Percentiles rank a stretch among this genome's conserved stretches.
phyloP scores from a whole-genome alignment of 78 protist species.

The Polysphondylium violaceum region DNA sequence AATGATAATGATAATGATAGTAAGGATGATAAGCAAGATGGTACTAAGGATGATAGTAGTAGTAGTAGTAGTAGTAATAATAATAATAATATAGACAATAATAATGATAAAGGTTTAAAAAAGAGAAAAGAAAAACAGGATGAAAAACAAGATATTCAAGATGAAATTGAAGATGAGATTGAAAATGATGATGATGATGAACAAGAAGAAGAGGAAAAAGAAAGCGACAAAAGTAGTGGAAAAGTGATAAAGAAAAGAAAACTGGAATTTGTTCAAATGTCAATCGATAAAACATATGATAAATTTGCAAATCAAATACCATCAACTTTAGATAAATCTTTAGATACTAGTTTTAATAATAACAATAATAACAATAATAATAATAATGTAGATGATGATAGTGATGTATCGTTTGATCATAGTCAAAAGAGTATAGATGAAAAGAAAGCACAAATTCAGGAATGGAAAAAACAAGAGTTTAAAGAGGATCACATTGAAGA shows the following conservation, averaged over 20 bases:
- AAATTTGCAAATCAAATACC: not conserved
- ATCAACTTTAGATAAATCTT: not conserved
- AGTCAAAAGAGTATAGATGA: not conserved
- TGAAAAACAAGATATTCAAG: not conserved
- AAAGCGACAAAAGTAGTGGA: not conserved
- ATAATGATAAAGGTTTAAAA: too few relatives aligned
- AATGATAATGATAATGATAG: too few relatives aligned
- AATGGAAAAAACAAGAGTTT: not conserved
- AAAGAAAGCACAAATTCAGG: not conserved
- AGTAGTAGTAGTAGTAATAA: too few relatives aligned
- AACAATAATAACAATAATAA: not conserved
- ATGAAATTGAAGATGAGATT: not conserved
- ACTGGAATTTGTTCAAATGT: too few relatives aligned
- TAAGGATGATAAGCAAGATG: not conserved
- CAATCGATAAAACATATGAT: not conserved
- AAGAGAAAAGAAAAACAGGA: too few relatives aligned
- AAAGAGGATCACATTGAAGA: not conserved
- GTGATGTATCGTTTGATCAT: not conserved
- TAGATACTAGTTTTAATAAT: not conserved
- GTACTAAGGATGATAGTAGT: not conserved
- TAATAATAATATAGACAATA: too few relatives aligned
- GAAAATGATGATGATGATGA: not conserved
- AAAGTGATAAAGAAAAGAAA: too few relatives aligned
- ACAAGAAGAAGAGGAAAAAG: not conserved
- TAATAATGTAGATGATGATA: not conserved